These are phyloP conservation scores for Fallopia convolvulus DNA, from an alignment of 148 eudicot genomes.

Conservation along the genomic window DNA sequence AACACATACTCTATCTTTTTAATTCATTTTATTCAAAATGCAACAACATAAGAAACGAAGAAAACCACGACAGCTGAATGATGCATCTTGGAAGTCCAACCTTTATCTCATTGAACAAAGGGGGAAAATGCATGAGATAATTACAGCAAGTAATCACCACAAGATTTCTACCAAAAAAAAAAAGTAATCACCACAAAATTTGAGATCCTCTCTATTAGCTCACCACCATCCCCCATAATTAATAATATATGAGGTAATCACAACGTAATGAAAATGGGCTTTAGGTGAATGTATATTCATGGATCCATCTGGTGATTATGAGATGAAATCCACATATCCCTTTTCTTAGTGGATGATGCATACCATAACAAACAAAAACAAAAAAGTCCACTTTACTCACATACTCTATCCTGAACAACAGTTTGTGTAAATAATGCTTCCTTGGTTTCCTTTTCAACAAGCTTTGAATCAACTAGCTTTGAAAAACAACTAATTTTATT, in stretches of 20 bases:
- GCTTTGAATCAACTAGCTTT: background rate
- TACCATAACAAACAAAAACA: background rate
- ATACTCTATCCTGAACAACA: background rate
- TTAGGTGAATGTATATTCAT: background rate
- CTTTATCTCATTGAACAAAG: too few relatives aligned
- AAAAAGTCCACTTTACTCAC: background rate
- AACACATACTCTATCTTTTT: too few relatives aligned
- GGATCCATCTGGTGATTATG: background rate
- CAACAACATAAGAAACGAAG: too few relatives aligned
- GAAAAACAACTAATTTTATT: background rate
- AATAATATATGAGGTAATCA: background rate
- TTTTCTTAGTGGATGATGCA: background rate
- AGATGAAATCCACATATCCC: background rate
- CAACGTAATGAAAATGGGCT: background rate
- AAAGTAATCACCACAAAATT: too few relatives aligned
- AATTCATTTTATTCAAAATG: too few relatives aligned
- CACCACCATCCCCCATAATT: background rate
- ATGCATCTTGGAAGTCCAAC: too few relatives aligned
- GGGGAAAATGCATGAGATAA: too few relatives aligned
- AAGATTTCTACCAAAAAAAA: too few relatives aligned
- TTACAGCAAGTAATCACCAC: too few relatives aligned
- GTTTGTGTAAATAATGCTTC: background rate
- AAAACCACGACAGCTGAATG: too few relatives aligned
- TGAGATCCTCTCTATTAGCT: too few relatives aligned
- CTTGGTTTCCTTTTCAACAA: background rate